These are phyloP conservation scores for Endocalyx cinctus DNA, from an alignment of 2,329 filamentous ascomycete genomes.

Conservation along the genomic window DNA sequence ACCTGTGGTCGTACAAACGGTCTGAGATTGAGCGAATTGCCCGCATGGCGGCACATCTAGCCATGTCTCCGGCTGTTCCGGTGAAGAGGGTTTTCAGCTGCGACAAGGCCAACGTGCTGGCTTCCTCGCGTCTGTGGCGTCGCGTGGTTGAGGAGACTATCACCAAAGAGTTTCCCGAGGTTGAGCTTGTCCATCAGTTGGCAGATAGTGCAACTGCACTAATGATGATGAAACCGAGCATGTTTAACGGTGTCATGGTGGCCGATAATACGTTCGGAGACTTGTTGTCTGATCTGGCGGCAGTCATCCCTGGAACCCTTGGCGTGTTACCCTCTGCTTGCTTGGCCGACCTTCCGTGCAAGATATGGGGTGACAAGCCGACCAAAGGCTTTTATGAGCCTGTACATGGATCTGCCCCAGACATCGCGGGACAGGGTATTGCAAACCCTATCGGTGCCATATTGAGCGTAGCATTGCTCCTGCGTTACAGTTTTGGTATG, in stretches of 20 bases:
- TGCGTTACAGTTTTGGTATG: conserved; percentile 65
- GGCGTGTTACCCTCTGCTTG: conserved; percentile 42
- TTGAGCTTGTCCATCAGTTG: conserved; percentile 40
- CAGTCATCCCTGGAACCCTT: conserved; percentile 41
- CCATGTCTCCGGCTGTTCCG: no score
- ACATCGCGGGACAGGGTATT: conserved; percentile 67
- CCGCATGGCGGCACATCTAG: no score
- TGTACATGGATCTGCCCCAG: conserved; percentile 69
- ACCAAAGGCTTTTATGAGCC: conserved; percentile 71
- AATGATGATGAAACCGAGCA: conserved; percentile 41
- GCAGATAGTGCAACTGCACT: conserved; percentile 45
- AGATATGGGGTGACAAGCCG: conserved; percentile 47
- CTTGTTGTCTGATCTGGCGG: conserved; percentile 40
- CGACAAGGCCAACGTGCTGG: conserved; percentile 52
- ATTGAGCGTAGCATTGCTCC: conserved; percentile 68
- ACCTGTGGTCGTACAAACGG: conserved; percentile 42
- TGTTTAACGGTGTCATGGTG: conserved; percentile 41
- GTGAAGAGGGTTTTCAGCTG: no score
- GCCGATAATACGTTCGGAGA: conserved; percentile 44
- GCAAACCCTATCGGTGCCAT: conserved; percentile 71
- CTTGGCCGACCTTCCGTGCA: conserved; percentile 35
- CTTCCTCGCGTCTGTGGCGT: conserved; percentile 45
- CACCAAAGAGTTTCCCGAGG: conserved; percentile 36
- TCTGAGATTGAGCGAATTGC: conserved; percentile 43
- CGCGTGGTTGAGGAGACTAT: conserved; percentile 36